Evolutionary conservation across 805 yeast species (phyloP).

Genomic region (Spencermartinsiella europaea): DNA sequence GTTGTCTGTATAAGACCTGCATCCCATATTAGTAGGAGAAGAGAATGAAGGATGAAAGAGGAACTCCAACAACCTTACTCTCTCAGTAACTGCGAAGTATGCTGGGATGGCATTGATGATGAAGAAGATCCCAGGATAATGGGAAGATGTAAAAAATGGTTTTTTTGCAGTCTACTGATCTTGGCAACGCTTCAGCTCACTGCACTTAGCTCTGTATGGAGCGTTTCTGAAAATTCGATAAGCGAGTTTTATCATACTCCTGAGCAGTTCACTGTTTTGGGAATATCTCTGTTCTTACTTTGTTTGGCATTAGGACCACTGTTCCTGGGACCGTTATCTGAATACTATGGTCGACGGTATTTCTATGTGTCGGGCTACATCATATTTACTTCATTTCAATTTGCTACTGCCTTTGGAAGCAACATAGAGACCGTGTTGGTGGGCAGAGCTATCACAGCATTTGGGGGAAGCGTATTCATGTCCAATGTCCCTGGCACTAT

Average conservation of each 20-base stretch:
- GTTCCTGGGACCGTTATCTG: slow-evolving; percentile 64
- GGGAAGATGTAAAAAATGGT: slow-evolving; percentile 33
- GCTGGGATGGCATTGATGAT: slow-evolving; percentile 27
- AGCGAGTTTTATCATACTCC: slow-evolving; percentile 34
- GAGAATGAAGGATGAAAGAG: too few relatives aligned
- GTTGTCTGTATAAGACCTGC: too few relatives aligned
- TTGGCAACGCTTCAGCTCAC: slow-evolving; percentile 28
- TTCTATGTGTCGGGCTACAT: slow-evolving; percentile 51
- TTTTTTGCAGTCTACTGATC: slow-evolving; percentile 27
- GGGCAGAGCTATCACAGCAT: slow-evolving; percentile 68
- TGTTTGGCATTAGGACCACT: slow-evolving; percentile 64
- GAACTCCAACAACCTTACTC: too few relatives aligned
- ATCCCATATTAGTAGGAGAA: too few relatives aligned
- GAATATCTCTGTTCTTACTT: slow-evolving; percentile 48
- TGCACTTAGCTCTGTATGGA: slow-evolving; percentile 45
- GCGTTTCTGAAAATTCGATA: slow-evolving; percentile 39
- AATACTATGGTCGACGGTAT: slow-evolving; percentile 63
- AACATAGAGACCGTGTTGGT: slow-evolving; percentile 39
- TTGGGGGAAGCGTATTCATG: slow-evolving; percentile 75
- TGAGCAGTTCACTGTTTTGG: slow-evolving; percentile 41
- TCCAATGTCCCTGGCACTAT: slow-evolving; percentile 84
- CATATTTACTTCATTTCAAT: slow-evolving; percentile 42
- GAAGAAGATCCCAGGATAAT: slow-evolving; percentile 34
- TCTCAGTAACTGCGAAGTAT: not conserved
- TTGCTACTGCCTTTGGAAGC: slow-evolving; percentile 42